A percentile compares a stretch with the other conserved stretches of the same genome.
phyloP scores from a whole-genome alignment of 2,329 filamentous ascomycete species.

The Epichloe uncinata region DNA sequence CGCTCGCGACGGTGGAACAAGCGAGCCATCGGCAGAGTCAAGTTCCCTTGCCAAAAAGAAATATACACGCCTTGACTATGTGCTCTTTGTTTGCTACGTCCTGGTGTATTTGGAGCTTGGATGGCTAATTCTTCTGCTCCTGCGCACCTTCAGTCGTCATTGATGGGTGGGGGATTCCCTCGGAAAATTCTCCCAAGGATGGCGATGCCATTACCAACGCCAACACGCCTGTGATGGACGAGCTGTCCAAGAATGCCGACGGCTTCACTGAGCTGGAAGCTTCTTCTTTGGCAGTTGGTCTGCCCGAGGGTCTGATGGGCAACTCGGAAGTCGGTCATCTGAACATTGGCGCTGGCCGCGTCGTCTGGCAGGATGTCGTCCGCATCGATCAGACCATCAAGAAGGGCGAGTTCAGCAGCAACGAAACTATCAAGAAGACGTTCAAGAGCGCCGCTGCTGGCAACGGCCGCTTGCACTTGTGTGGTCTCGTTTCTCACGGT shows the following conservation, averaged over 20 bases:
- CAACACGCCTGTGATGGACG: constrained; percentile 89
- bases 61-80: constrained; percentile 17
- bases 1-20: constrained; percentile 1
- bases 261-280: constrained; percentile 91
- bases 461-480: constrained; percentile 84
- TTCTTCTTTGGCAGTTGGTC: constrained; percentile 86
- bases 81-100: constrained; percentile 36
- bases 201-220: constrained; percentile 94
- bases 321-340: constrained; percentile 98
- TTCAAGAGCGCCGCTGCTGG: constrained; percentile 72
- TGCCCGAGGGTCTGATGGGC: constrained; percentile 95
- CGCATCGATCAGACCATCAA: constrained; percentile 90
- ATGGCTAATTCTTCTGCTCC: constrained; percentile 45
- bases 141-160: constrained; percentile 67
- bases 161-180: constrained; percentile 92
- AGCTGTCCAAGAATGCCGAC: constrained; percentile 66
- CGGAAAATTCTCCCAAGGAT: constrained; percentile 65
- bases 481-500: constrained; percentile 85
- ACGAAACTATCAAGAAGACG: constrained; percentile 61
- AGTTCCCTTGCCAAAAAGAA: neutral
- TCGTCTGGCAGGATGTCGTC: constrained; percentile 97
- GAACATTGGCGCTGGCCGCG: constrained; percentile 94
- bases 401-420: constrained; percentile 64
- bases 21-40: constrained; percentile 6
- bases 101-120: constrained; percentile 43